Percentiles rank a stretch among this genome's conserved stretches.
Evolutionary conservation across 768 basidiomycete species (phyloP).

Genomic region (Trametes elegans): DNA sequence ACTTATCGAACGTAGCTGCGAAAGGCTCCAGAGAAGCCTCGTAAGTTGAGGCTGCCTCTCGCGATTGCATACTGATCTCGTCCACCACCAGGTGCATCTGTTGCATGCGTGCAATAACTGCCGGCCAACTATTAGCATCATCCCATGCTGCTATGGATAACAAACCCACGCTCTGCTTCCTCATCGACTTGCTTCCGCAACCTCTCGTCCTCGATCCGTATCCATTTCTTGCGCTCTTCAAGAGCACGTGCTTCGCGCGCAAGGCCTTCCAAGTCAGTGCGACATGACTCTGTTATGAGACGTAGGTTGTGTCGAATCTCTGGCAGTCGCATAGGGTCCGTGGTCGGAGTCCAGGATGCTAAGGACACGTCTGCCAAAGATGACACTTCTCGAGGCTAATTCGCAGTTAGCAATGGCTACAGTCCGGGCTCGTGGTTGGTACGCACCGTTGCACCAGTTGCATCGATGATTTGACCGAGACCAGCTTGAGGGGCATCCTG

Average conservation of each 20-base stretch:
- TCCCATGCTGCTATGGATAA: conserved; percentile 9
- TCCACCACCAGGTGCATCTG: conserved; percentile 73
- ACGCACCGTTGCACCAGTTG: conserved; percentile 87
- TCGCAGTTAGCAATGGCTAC: conserved; percentile 9
- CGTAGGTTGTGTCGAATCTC: conserved; percentile 97
- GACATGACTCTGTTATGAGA: conserved; percentile 80
- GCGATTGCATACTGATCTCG: conserved; percentile 64
- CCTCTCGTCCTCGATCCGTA: conserved; percentile 66
- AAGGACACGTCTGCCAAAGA: conserved; percentile 77
- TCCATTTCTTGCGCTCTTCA: conserved; percentile 73
- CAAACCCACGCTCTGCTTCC: conserved; percentile 78
- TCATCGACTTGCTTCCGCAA: conserved; percentile 67
- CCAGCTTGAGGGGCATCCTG: conserved; percentile 50
- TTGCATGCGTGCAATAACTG: conserved; percentile 79
- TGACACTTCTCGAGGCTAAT: conserved; percentile 82
- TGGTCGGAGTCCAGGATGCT: conserved; percentile 82
- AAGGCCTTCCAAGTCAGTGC: conserved; percentile 81
- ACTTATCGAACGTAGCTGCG: conserved; percentile 64
- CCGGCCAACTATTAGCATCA: conserved; percentile 8
- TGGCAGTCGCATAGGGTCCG: conserved; percentile 85
- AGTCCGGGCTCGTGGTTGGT: not conserved
- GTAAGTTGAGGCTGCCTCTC: conserved; percentile 61
- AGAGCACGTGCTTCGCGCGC: conserved; percentile 87
- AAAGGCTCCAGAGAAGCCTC: conserved; percentile 76
- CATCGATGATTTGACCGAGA: conserved; percentile 90